Conservation (phyloP, 768 basidiomycete species). For the Candolleomyces efflorescens region DNA sequence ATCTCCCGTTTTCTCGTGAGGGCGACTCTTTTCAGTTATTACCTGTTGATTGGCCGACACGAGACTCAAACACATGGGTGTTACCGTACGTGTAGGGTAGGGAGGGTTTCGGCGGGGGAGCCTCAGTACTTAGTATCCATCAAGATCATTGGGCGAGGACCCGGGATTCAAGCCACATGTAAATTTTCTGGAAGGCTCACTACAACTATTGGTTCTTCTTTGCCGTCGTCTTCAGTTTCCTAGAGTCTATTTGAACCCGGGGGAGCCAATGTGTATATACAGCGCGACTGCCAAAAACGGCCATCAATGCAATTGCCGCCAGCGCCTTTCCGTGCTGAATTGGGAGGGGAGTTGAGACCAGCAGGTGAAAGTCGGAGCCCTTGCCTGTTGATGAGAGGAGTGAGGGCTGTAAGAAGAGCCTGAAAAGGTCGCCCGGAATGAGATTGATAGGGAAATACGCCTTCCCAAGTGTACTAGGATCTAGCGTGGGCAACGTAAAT, state of each 20-base stretch:
- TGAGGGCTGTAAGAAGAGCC: slow-evolving; percentile 7
- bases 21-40: too few relatives aligned
- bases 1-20: too few relatives aligned
- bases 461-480: slow-evolving; percentile 9
- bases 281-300: slow-evolving; percentile 33
- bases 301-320: slow-evolving; percentile 25
- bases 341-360: slow-evolving; percentile 12
- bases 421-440: slow-evolving; percentile 13
- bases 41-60: too few relatives aligned
- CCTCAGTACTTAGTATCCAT: too few relatives aligned
- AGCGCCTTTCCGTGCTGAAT: slow-evolving; percentile 29
- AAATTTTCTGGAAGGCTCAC: too few relatives aligned
- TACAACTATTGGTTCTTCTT: too few relatives aligned
- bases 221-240: too few relatives aligned
- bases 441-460: slow-evolving; percentile 17
- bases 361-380: neutral
- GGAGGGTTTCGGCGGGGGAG: too few relatives aligned
- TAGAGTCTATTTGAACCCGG: neutral
- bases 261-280: slow-evolving; percentile 24
- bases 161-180: too few relatives aligned
- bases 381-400: neutral
- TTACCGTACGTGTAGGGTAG: too few relatives aligned
- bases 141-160: too few relatives aligned
- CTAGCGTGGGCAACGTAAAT: slow-evolving; percentile 14
- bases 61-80: too few relatives aligned